Evolutionary conservation across 495 filamentous ascomycete genomes (phyloP).

Genomic region (Astrothelium macrocarpum): DNA sequence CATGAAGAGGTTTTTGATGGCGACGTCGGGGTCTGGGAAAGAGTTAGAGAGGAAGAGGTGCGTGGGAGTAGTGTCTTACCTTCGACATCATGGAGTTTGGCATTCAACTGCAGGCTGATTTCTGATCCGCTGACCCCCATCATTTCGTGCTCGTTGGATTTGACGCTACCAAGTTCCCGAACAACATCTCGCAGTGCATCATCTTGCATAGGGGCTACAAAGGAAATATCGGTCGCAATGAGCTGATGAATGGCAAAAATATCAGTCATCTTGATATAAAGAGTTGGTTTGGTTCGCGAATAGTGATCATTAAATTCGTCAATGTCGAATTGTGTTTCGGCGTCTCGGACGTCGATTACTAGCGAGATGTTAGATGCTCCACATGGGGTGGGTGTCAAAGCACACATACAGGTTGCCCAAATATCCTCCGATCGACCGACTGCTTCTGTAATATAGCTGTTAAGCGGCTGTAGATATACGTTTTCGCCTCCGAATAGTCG

Average conservation of each 20-base stretch:
- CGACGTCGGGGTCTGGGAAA: conserved; percentile 66
- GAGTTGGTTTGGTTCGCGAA: conserved; percentile 84
- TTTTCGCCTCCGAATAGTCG: conserved; percentile 87
- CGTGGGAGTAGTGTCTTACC: conserved; percentile 32
- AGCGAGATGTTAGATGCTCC: conserved; percentile 8
- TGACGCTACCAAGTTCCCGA: conserved; percentile 85
- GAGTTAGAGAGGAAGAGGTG: conserved; percentile 13
- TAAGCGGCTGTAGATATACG: conserved; percentile 89
- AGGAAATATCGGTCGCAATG: conserved; percentile 64
- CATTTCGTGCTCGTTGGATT: conserved; percentile 90
- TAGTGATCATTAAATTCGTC: conserved; percentile 98
- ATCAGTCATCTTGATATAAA: conserved; percentile 98
- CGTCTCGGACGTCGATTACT: conserved; percentile 71
- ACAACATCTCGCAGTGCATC: conserved; percentile 87
- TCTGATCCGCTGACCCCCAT: conserved; percentile 77
- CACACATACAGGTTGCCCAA: conserved; percentile 47
- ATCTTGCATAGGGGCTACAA: conserved; percentile 67
- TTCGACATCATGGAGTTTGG: conserved; percentile 82
- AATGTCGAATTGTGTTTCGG: conserved; percentile 89
- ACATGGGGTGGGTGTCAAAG: neutral
- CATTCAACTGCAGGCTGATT: conserved; percentile 83
- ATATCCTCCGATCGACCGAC: conserved; percentile 70
- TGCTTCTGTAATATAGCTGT: conserved; percentile 77
- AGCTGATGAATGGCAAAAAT: conserved; percentile 94
- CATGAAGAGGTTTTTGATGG: conserved; percentile 86